Evolutionary conservation across 2,329 filamentous ascomycete species (phyloP), one percentile per base, ranked within the genome.

Genomic region (Fusarium sp.): DNA sequence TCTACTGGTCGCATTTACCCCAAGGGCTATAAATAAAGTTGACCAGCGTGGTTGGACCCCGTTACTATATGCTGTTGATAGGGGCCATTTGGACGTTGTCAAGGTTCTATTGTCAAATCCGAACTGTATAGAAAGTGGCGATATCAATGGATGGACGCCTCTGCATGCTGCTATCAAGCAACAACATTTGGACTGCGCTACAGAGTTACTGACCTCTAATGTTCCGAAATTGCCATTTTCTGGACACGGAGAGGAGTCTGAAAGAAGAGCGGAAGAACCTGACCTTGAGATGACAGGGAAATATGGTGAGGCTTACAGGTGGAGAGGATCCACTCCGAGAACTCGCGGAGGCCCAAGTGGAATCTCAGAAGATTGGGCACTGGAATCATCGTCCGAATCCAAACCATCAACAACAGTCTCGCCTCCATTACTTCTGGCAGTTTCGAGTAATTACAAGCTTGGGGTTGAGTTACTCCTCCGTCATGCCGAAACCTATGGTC

Each of bases 281-380:
- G 46, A 9, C 5, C 11, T 15, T 14, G 7, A 12, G 15, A 25
- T 50, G 46, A 14, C n/a, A 1, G 29, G 29, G n/a, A 50, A 50
- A 5, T 50, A 50, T 14, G 46, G 46, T 1, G 46, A 6, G 5
- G 46, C 3, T 4, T 35, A 50, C 1, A 25, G 46, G 8, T 2
- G 12, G 0, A 35, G n/a, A 0, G 15, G 0, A 1, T 0, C 15
- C 0, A 5, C 7, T 10, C 0, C n/a, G 2, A 2, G 0, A 35
- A 33, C 46, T 11, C 22, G 8, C 2, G 29, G n/a, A 3, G 15
- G 46, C 12, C 46, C 29, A 7, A 49, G 46, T 22, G 5, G 4
- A 4, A 2, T 29, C 2, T 46, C 8, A 6, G 5, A 13, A 2
- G 25, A 6, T 7, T 33, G 29, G 29, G 27, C 15, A 22, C 20